Evolutionary conservation across 2,329 filamentous ascomycete genomes (phyloP).

Genomic region (Venturia nashicola): DNA sequence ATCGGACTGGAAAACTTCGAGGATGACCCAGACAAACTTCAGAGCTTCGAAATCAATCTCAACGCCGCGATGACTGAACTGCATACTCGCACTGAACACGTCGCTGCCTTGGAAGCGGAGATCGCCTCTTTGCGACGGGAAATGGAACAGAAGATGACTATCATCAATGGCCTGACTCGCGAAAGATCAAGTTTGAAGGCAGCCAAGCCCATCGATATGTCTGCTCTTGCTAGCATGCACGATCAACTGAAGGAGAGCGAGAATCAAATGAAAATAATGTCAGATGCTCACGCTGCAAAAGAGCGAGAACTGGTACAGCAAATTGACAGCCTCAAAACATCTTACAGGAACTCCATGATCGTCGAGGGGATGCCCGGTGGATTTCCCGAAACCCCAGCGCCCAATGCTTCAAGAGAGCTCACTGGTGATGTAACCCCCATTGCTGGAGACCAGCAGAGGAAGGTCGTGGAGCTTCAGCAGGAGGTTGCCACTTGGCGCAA

Average conservation of each 20-base stretch:
- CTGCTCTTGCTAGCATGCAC: conserved; percentile 73
- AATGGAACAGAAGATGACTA: conserved; percentile 92
- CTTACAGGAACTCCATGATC: conserved; percentile 16
- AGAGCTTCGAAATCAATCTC: conserved; percentile 85
- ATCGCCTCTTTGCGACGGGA: conserved; percentile 77
- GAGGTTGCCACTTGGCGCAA: conserved; percentile 65
- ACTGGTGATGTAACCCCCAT: conserved; percentile 7
- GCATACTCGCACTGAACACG: conserved; percentile 72
- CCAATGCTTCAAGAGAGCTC: conserved; percentile 17
- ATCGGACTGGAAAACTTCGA: conserved; percentile 82
- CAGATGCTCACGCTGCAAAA: conserved; percentile 57
- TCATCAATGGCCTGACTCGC: conserved; percentile 86
- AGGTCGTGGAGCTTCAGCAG: conserved; percentile 53
- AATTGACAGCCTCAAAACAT: conserved; percentile 53
- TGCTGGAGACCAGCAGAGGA: conserved; percentile 30
- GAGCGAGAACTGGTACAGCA: conserved; percentile 66
- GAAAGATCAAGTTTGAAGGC: conserved; percentile 82
- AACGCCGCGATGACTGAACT: conserved; percentile 89
- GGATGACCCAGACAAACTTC: conserved; percentile 67
- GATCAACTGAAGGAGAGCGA: conserved; percentile 84
- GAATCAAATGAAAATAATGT: conserved; percentile 59
- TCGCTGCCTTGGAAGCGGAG: conserved; percentile 80
- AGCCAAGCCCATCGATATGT: conserved; percentile 76
- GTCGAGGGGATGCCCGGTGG: conserved; percentile 29
- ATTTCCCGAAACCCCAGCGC: conserved; percentile 25